These are phyloP conservation scores for Heliamphora ciliata DNA, from an alignment of 179 eudicot species.

Conservation along the genomic window DNA sequence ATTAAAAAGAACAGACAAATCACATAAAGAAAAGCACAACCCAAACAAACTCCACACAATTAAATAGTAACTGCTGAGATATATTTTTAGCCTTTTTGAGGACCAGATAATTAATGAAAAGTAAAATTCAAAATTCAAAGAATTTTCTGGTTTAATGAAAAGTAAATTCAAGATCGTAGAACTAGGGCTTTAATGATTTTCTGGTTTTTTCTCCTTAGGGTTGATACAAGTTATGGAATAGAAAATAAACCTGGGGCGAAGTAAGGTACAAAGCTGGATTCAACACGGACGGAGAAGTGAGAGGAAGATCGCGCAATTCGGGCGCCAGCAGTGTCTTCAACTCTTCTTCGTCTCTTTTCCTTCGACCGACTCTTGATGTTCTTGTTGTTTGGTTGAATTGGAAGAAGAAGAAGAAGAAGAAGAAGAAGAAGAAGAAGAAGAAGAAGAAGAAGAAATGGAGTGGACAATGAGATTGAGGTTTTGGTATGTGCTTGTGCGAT, in stretches of 20 bases:
- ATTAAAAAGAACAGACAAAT: neutral
- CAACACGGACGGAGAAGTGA: constrained; percentile 48
- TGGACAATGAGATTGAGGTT: neutral
- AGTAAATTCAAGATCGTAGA: no score
- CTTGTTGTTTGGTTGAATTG: neutral
- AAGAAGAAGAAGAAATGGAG: neutral
- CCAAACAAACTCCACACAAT: no score
- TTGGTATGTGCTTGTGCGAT: neutral
- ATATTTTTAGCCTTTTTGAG: no score
- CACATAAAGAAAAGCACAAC: neutral
- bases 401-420: no score
- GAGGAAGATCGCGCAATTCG: constrained; percentile 52
- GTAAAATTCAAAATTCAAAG: no score
- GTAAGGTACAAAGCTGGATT: constrained; percentile 45
- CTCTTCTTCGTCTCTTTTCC: constrained; percentile 37
- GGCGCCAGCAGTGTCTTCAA: constrained; percentile 45
- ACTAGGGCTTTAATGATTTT: no score
- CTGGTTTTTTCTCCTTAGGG: no score
- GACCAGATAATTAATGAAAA: no score
- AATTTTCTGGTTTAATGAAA: no score
- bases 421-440: no score
- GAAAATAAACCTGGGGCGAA: constrained; percentile 42
- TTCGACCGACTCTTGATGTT: neutral
- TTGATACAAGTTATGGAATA: no score
- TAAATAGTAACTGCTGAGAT: no score